These are phyloP conservation scores for Parastagonospora avenae DNA, from an alignment of 2,329 filamentous ascomycete genomes.

Conservation along the genomic window DNA sequence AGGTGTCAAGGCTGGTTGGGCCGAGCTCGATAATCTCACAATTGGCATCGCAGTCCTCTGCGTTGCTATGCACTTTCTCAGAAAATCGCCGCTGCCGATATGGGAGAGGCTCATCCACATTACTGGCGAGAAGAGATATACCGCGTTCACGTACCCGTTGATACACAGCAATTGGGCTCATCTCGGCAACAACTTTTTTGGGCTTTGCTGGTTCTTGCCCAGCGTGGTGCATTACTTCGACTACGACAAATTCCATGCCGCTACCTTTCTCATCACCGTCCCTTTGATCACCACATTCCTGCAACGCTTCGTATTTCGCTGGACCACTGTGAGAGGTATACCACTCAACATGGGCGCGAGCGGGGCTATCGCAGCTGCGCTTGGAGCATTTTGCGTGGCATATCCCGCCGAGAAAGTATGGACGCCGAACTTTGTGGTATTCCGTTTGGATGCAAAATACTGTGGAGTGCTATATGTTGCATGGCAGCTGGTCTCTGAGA, in stretches of 20 bases:
- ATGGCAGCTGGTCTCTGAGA: constrained; percentile 2
- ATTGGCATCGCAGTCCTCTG: constrained; percentile 12
- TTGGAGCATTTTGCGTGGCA: constrained; percentile 13
- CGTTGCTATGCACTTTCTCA: constrained; percentile 11
- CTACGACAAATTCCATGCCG: constrained; percentile 13
- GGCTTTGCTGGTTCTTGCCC: constrained; percentile 14
- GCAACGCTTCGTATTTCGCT: constrained; percentile 9
- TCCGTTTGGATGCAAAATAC: constrained; percentile 13
- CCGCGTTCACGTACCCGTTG: constrained; percentile 15
- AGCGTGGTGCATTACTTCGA: constrained; percentile 18
- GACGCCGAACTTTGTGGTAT: constrained; percentile 6
- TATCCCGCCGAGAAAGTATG: constrained; percentile 20
- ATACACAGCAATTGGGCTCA: constrained; percentile 10
- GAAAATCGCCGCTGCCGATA: constrained; percentile 7
- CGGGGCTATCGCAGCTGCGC: constrained; percentile 3
- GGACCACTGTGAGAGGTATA: background rate
- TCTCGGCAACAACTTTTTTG: constrained; percentile 5
- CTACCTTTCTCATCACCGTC: constrained; percentile 10
- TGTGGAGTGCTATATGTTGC: constrained; percentile 8
- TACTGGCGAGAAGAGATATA: constrained; percentile 16
- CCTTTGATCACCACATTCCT: constrained; percentile 16
- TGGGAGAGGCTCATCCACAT: constrained; percentile 14
- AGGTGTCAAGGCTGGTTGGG: constrained; percentile 14
- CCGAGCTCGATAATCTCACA: constrained; percentile 18
- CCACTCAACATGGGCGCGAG: constrained; percentile 12